Evolutionary conservation across 768 basidiomycete genomes (phyloP), one percentile per base, ranked within the genome.

Genomic region (Cystofilobasidium macerans): DNA sequence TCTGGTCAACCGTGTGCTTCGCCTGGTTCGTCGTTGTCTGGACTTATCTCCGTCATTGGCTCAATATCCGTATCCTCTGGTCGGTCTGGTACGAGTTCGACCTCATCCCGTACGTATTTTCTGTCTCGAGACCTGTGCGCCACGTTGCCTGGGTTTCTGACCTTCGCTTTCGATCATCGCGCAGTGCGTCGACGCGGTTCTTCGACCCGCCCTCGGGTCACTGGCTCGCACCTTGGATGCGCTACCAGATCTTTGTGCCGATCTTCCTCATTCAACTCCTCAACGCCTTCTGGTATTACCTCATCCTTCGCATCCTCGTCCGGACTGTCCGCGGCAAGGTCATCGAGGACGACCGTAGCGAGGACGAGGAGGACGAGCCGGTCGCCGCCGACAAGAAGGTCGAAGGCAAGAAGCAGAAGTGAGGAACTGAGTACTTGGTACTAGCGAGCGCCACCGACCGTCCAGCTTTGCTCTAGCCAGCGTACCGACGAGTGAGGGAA

Each of bases 41-140:
- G 92, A 85, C 86, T 87, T 97, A 97, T 74, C 88, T 93, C 81
- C 88, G 94, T 4, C 92, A 93, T 75, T 95, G 86, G 73, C 78
- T 93, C 47, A 97, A 95, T 75, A 74, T 94, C 63, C 77, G 79
- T 62, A 93, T 98, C 26, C 81, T 98, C 20, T 87, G 83, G 81
- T 94, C 91, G 3, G 86, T 93, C 5, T 90, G 85, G 85, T 80
- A 72, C 40, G 85, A 98, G 71, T 87, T 82, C 68, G 80, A 87
- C 54, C 77, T 86, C 18, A 78, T 87, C 60, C 88, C 89, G 86
- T 88, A 48, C 68, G 75, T 73, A 9, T 47, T n/a, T 13, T 47
- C n/a, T 24, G 45, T 13, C n/a, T 47, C 24, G 42, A 13, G 14
- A 20, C n/a, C n/a, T n/a, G n/a, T n/a, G n/a, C n/a, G n/a, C n/a